Conservation (phyloP, 176 grass and related monocot genomes). For the Alopecurus myosuroides region DNA sequence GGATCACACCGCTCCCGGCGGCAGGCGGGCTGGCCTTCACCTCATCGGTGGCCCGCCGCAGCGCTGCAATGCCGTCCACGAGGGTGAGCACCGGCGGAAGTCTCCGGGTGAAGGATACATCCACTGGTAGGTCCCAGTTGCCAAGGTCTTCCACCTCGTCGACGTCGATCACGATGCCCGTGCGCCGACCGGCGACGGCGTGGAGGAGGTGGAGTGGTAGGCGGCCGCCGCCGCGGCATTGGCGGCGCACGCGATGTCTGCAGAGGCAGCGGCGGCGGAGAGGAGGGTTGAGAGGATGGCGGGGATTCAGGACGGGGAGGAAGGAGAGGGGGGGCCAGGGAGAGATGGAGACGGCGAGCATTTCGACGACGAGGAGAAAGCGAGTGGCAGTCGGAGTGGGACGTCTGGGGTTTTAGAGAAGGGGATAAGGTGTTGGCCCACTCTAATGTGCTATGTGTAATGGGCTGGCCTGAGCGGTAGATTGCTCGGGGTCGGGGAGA, state of each 20-base stretch:
- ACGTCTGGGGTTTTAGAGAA: not conserved
- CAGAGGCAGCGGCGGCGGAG: not conserved
- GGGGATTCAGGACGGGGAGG: not conserved
- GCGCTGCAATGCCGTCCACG: constrained; percentile 27
- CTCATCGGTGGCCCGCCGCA: constrained; percentile 34
- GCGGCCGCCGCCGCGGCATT: not conserved
- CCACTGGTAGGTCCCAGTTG: constrained; percentile 19
- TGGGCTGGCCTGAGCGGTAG: not conserved
- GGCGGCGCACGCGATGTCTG: not conserved
- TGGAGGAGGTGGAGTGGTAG: not conserved
- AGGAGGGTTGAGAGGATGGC: not conserved
- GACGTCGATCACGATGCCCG: constrained; percentile 41
- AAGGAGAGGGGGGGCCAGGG: not conserved
- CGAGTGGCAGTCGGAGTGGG: not conserved
- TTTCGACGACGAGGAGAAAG: not conserved
- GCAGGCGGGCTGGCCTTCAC: constrained; percentile 33
- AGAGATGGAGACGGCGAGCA: constrained; percentile 27
- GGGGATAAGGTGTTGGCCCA: constrained; percentile 30
- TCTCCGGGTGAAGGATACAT: constrained; percentile 33
- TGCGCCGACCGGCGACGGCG: not conserved
- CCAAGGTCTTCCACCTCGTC: constrained; percentile 15
- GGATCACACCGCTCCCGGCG: constrained; percentile 35
- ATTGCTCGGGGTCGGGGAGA: too few species aligned
- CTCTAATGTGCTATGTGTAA: not conserved
- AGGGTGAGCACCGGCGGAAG: constrained; percentile 42